phyloP scores from a whole-genome alignment of 1,139 yeast genomes.

The Pichiaceae sp. region DNA sequence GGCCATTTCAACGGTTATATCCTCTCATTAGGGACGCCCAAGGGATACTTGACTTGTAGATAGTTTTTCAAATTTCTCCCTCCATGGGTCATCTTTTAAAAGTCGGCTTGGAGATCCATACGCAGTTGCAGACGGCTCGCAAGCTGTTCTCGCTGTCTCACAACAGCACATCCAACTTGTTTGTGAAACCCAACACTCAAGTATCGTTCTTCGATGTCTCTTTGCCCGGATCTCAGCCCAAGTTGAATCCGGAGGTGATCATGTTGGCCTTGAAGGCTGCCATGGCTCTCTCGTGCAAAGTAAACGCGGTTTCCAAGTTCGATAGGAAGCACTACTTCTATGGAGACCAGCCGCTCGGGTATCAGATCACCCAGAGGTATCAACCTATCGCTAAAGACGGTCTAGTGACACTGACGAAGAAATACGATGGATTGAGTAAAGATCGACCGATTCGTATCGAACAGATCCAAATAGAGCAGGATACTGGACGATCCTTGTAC shows the following conservation, averaged over 20 bases:
- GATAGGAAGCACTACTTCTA: conserved; percentile 95
- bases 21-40: no score
- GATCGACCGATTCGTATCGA: conserved; percentile 43
- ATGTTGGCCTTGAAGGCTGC: conserved; percentile 67
- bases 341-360: conserved; percentile 94
- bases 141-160: conserved; percentile 67
- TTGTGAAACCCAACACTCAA: conserved; percentile 55
- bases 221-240: conserved; percentile 91
- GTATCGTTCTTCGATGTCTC: conserved; percentile 80
- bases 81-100: conserved; percentile 34
- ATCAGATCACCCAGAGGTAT: conserved; percentile 88
- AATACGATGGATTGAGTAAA: conserved; percentile 34
- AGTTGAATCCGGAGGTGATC: conserved; percentile 68
- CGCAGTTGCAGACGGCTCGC: conserved; percentile 66
- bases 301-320: conserved; percentile 54
- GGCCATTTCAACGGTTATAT: no score
- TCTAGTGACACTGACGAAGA: conserved; percentile 33
- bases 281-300: conserved; percentile 53
- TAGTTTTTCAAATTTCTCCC: no score
- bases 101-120: conserved; percentile 90
- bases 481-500: conserved; percentile 80
- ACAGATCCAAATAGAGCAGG: conserved; percentile 88
- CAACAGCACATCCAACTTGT: conserved; percentile 29
- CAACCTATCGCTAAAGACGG: conserved; percentile 76
- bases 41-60: no score